phyloP scores from a whole-genome alignment of 2,329 filamentous ascomycete species.

The Acrocalymma vagum region DNA sequence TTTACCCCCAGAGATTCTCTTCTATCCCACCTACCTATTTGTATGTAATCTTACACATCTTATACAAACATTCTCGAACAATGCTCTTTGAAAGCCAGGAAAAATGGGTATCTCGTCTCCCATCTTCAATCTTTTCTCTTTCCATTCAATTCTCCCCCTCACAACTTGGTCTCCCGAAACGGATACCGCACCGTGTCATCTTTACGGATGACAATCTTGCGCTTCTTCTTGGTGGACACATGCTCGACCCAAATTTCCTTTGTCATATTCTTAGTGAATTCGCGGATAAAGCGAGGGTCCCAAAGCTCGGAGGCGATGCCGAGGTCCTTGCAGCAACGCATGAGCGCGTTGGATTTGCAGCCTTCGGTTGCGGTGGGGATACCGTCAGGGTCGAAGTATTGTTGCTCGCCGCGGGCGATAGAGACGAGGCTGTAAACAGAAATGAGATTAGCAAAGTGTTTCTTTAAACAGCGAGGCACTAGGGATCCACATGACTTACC shows the following conservation, averaged over 20 bases:
- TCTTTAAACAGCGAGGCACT: not conserved
- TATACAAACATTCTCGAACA: too few species aligned
- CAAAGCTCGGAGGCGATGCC: constrained; percentile 95
- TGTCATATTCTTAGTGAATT: constrained; percentile 77
- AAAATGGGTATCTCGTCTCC: not conserved
- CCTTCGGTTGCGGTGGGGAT: constrained; percentile 96
- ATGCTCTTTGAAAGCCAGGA: not conserved
- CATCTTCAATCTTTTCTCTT: not conserved
- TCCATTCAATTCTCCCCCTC: not conserved
- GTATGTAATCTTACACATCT: too few species aligned
- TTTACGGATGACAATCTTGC: constrained; percentile 86
- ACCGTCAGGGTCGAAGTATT: constrained; percentile 88
- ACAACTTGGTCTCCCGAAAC: constrained; percentile 60
- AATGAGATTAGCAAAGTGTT: not conserved
- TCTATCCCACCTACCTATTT: not conserved
- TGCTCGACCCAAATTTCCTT: constrained; percentile 93
- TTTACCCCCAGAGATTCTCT: not conserved
- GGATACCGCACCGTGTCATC: constrained; percentile 76
- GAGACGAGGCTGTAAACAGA: constrained; percentile 76
- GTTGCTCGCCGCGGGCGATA: constrained; percentile 92
- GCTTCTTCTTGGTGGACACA: constrained; percentile 83
- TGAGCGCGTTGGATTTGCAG: constrained; percentile 96
- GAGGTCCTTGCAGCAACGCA: constrained; percentile 98
- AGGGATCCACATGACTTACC: constrained; percentile 64
- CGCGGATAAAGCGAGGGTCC: constrained; percentile 90